Base-by-base conservation (phyloP, 148 eudicot genomes). In the Spergularia bocconei region DNA sequence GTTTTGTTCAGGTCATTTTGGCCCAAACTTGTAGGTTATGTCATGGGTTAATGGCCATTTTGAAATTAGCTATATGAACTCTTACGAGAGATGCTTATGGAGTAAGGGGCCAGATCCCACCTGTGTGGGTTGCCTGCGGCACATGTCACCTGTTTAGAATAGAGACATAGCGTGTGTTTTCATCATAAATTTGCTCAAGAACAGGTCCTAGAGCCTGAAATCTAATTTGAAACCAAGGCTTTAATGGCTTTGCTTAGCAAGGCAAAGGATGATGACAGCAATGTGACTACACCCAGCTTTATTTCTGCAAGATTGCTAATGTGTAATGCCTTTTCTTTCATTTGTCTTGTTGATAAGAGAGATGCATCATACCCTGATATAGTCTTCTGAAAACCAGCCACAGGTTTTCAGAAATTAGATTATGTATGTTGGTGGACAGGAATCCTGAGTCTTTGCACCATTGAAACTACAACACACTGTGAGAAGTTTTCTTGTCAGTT, bases 241-340 rank as follows among this genome's bases (percentile, higher is more conserved):
- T 82, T 89, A 5, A 77, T 82, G 87, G 87, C 71, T 67, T 79
- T 89, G 78, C 87, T 84, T 67, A 80, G 86, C 80, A 85, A 87
- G 85, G 81, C 85, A 69, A 89, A 84, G 79, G 90, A 89, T 76
- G 87, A 85, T 80, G 90, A 89, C 58, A 89, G 89, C 74, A 87
- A 85, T 90, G 93, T 89, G 76, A 79, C 72, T 56, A 36, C 66
- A 9, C 70, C 56, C 25, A 76, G 19, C n/a, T 69, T 44, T 11
- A 48, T 68, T 51, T 4, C 33, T 25, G 67, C 53, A 19, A 57
- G 23, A 16, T 17, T 38, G 39, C 63, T 12, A 23, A 33, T 59
- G 38, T 44, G 48, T 15, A 58, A 2, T n/a, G 12, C 51, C 15
- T 0, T 29, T 47, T 66, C 55, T 39, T 23, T 54, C 41, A 4